These are phyloP conservation scores for Kernera saxatilis DNA, from an alignment of 345 rosid species.

Conservation along the genomic window DNA sequence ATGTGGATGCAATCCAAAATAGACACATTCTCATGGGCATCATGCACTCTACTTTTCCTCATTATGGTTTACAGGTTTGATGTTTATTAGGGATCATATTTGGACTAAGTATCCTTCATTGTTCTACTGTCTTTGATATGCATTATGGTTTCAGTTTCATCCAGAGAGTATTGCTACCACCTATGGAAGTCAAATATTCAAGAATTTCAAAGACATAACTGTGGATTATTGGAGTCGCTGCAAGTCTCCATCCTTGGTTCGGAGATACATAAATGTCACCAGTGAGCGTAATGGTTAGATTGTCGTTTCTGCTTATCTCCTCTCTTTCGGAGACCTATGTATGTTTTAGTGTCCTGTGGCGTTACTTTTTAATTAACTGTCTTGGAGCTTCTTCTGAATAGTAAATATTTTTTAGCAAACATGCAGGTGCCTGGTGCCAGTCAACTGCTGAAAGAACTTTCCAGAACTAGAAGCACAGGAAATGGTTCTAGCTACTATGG, in stretches of 20 bases:
- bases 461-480: slow-evolving; percentile 29
- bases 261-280: slow-evolving; percentile 37
- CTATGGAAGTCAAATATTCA: slow-evolving; percentile 68
- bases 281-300: slow-evolving; percentile 37
- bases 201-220: slow-evolving; percentile 74
- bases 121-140: slow-evolving; percentile 25
- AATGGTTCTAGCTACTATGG: slow-evolving; percentile 28
- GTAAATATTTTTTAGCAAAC: slow-evolving; percentile 61
- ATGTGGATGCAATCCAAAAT: slow-evolving; percentile 22
- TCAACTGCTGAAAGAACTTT: slow-evolving; percentile 40
- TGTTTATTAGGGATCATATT: neutral
- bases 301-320: neutral
- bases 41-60: slow-evolving; percentile 84
- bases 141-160: slow-evolving; percentile 62
- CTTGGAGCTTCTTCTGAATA: slow-evolving; percentile 42
- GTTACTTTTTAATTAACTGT: neutral
- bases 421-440: slow-evolving; percentile 61
- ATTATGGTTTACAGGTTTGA: slow-evolving; percentile 89
- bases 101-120: neutral
- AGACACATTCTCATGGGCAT: slow-evolving; percentile 76
- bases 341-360: neutral
- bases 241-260: slow-evolving; percentile 31
- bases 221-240: slow-evolving; percentile 59
- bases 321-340: neutral
- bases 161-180: slow-evolving; percentile 93